Evolutionary conservation across 495 filamentous ascomycete genomes (phyloP), one percentile per base, ranked within the genome.

Genomic region (Aspergillus affinis): DNA sequence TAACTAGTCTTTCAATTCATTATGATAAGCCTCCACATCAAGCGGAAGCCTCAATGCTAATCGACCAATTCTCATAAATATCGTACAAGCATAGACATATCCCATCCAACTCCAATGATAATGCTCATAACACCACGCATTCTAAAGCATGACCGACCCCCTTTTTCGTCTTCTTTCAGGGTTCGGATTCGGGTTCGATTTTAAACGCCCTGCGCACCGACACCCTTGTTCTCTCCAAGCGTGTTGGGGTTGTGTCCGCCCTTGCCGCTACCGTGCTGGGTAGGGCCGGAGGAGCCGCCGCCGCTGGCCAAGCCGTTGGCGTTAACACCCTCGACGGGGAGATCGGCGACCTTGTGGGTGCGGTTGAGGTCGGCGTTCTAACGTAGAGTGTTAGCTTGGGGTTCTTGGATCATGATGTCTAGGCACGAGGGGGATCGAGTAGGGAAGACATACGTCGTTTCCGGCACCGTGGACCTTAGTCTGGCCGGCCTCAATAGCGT

Each of bases 401-500:
- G 58, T 57, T 51, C 21, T 21, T 60, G 26, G 44, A 47, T n/a
- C 29, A 27, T 50, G 17, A 52, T 6, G 30, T 10, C 4, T 8
- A 12, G 10, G 32, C 5, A 51, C 23, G 36, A 26, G 48, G 32
- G 41, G 41, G 27, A 46, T 47, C 19, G 46, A 10, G 12, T 26
- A 20, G 20, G 41, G 23, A 18, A 10, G n/a, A 72, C 70, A 36
- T 71, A 81, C 79, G 48, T 61, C 68, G 10, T 65, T 57, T 60
- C 71, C 75, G 30, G 63, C 66, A 30, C 76, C 77, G 67, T 80
- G 77, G 51, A 61, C 72, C 67, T 79, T 78, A 56, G 58, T 79
- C 29, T 73, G 62, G 51, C 75, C 78, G 32, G 73, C 61, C 55
- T 81, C 81, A 46, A 82, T 73, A 36, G 78, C 64, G 66, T 82